Percentiles rank a stretch among this genome's conserved stretches.
Evolutionary conservation across 805 yeast genomes (phyloP).

Genomic region (Candida adriatica): DNA sequence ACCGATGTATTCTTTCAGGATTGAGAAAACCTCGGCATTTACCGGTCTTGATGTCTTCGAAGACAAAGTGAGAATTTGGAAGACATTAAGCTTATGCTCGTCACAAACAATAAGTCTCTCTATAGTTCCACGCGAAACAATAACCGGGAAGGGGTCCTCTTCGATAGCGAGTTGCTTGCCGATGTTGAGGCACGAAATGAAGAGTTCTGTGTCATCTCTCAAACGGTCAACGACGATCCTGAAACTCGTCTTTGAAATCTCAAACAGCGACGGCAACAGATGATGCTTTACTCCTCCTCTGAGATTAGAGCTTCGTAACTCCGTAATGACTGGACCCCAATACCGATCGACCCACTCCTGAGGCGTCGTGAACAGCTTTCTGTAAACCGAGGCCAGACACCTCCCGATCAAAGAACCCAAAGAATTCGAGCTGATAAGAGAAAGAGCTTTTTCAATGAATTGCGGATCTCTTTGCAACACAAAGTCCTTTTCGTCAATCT

Average conservation of each 20-base stretch:
- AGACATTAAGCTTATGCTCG: slow-evolving; percentile 41
- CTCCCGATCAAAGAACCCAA: slow-evolving; percentile 65
- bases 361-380: slow-evolving; percentile 27
- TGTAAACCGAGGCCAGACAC: slow-evolving; percentile 36
- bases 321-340: slow-evolving; percentile 18
- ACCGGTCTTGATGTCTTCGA: slow-evolving; percentile 57
- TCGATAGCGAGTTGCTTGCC: slow-evolving; percentile 56
- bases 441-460: slow-evolving; percentile 42
- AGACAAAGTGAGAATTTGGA: slow-evolving; percentile 55
- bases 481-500: slow-evolving; percentile 31
- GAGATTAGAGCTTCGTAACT: slow-evolving; percentile 8
- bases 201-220: slow-evolving; percentile 28
- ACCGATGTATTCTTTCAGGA: slow-evolving; percentile 38
- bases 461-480: slow-evolving; percentile 38
- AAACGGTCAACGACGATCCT: slow-evolving; percentile 29
- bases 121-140: slow-evolving; percentile 29
- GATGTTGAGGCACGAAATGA: slow-evolving; percentile 51
- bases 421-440: slow-evolving; percentile 47
- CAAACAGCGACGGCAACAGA: slow-evolving; percentile 58
- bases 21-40: slow-evolving; percentile 34
- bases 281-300: slow-evolving; percentile 46
- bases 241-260: slow-evolving; percentile 39
- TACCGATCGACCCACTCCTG: slow-evolving; percentile 17
- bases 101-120: slow-evolving; percentile 39
- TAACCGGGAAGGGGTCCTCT: slow-evolving; percentile 41